Conservation (phyloP, 1,284 basidiomycete genomes). For the Tilletia caries region DNA sequence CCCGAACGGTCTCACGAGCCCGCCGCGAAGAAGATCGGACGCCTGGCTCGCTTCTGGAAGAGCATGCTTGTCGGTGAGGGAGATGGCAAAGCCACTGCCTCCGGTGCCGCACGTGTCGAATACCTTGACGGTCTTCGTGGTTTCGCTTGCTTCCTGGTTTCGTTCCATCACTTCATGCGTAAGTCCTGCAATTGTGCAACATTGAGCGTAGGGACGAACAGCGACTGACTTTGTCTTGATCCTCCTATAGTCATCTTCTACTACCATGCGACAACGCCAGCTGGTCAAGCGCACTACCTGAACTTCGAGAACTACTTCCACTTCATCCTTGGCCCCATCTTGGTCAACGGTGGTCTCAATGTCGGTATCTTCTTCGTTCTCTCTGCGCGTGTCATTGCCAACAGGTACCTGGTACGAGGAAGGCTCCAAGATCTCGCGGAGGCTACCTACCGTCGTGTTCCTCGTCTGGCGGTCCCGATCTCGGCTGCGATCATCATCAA, state of each 20-base stretch:
- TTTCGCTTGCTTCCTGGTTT: conserved; percentile 45
- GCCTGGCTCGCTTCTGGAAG: conserved; percentile 23
- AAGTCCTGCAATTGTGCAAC: too few relatives aligned
- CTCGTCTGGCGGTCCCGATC: conserved; percentile 41
- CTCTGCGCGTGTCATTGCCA: conserved; percentile 41
- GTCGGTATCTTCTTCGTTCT: conserved; percentile 46
- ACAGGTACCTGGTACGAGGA: conserved; percentile 42
- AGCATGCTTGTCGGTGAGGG: conserved; percentile 35
- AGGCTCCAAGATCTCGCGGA: conserved; percentile 39
- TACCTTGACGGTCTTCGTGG: conserved; percentile 45
- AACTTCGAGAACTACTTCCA: conserved; percentile 41
- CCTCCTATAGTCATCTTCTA: conserved; percentile 36
- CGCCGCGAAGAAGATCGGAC: conserved; percentile 24
- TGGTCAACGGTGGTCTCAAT: conserved; percentile 40
- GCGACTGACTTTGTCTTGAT: too few relatives aligned
- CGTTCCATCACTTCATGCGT: conserved; percentile 43
- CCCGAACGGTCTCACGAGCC: background rate
- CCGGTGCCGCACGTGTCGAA: conserved; percentile 40
- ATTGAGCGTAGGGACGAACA: too few relatives aligned
- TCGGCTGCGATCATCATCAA: conserved; percentile 38
- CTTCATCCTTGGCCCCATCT: conserved; percentile 32
- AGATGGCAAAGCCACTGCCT: conserved; percentile 30
- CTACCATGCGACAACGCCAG: conserved; percentile 30
- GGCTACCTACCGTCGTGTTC: conserved; percentile 37
- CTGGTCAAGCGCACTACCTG: conserved; percentile 27